A percentile compares a stretch with the other conserved stretches of the same genome.
Evolutionary conservation across 164 flowering plant species (phyloP).

Genomic region (Piper longum): DNA sequence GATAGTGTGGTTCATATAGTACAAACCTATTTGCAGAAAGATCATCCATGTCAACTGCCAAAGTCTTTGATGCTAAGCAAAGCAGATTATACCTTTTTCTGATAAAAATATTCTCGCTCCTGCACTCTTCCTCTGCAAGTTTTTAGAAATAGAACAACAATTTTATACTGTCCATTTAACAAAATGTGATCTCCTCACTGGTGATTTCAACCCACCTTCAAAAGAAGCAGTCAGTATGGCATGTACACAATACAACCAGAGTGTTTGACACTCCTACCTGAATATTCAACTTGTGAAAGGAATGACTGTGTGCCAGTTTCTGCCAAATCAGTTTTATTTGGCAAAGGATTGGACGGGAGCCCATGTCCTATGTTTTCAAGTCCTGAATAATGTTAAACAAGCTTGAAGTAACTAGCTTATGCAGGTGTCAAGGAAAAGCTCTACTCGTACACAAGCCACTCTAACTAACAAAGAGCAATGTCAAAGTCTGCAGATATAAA

Average conservation of each 20-base stretch:
- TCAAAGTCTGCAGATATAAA: background rate
- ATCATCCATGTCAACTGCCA: background rate
- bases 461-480: background rate
- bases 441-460: background rate
- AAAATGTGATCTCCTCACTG: background rate
- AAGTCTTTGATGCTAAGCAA: background rate
- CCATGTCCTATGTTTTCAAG: background rate
- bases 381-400: background rate
- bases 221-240: too few species aligned
- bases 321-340: background rate
- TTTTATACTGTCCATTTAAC: background rate
- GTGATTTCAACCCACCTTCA: background rate
- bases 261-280: background rate
- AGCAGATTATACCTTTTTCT: slow-evolving; percentile 1
- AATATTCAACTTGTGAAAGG: background rate
- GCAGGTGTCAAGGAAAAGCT: background rate
- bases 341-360: too few species aligned
- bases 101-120: background rate
- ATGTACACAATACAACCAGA: background rate
- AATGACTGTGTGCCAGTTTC: background rate
- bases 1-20: background rate
- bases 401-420: background rate
- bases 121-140: background rate
- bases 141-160: background rate
- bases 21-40: background rate